Evolutionary conservation across 768 basidiomycete species (phyloP), one percentile per base, ranked within the genome.

Genomic region (Guyanaporus albipodus): DNA sequence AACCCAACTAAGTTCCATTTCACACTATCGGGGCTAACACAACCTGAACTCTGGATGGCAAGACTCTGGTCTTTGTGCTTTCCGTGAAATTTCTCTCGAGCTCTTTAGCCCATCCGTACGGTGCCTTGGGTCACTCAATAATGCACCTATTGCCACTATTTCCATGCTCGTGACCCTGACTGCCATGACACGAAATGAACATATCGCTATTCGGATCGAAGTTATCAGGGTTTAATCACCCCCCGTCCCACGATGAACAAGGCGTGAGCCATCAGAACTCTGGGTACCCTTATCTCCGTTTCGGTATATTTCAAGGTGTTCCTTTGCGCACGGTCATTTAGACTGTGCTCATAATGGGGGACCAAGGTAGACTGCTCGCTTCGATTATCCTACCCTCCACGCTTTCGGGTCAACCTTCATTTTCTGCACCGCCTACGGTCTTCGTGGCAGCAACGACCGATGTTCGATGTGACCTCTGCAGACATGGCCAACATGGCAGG

Each of bases 301-400:
- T 48, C 18, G 40, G 33, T 26, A 38, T 39, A 50, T 45, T 37
- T 23, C 17, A 23, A 32, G n/a, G 24, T 35, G 24, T 43, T 19
- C 46, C 36, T 38, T 58, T 55, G 38, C 56, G 21, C 61, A 61
- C 61, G 61, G 26, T 55, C 61, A 61, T 61, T 53, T 63, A 36
- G 24, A 26, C 5, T n/a, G 43, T 35, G 27, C 52, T 58, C 49
- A 55, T 49, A 61, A 63, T 44, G 33, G 26, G 8, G 14, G 24
- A 10, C 6, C n/a, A 44, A 12, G 18, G 27, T 48, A 37, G 37
- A 26, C 28, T 19, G n/a, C 48, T 52, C 48, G 57, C 60, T 54
- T 53, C 24, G 27, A 46, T 53, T 33, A 33, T 26, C 33, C 45
- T 37, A 18, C 35, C 51, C 29, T 43, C 44, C 28, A 39, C 44